A percentile compares a stretch with the other conserved stretches of the same genome.
phyloP scores from a whole-genome alignment of 306 rosid species.

The Canavalia gladiata region DNA sequence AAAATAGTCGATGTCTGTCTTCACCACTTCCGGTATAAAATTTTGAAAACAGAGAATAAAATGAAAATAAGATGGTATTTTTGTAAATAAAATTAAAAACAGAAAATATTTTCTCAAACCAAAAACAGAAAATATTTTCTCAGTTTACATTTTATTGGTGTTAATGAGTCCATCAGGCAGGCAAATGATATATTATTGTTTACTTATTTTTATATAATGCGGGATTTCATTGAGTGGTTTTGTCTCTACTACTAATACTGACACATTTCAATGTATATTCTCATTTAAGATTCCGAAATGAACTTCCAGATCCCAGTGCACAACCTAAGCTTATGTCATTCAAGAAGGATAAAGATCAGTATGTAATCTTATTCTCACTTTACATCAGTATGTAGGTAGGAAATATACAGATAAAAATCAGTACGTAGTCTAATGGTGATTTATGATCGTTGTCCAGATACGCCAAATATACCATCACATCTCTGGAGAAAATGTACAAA shows the following conservation, averaged over 20 bases:
- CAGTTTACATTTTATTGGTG: conserved; percentile 5
- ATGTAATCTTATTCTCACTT: conserved; percentile 55
- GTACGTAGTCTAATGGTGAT: conserved; percentile 61
- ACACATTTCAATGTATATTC: conserved; percentile 46
- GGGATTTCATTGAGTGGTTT: conserved; percentile 11
- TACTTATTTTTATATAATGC: background rate
- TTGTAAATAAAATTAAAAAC: too few species aligned
- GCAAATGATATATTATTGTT: conserved; percentile 22
- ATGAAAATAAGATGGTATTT: too few species aligned
- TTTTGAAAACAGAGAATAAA: too few species aligned
- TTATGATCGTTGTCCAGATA: conserved; percentile 69
- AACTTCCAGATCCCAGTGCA: conserved; percentile 98
- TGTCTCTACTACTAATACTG: conserved; percentile 45
- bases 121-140: background rate
- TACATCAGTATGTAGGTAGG: background rate
- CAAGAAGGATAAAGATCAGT: conserved; percentile 93
- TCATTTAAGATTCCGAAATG: conserved; percentile 84
- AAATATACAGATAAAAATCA: conserved; percentile 64
- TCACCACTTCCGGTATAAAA: too few species aligned
- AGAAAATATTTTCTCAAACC: too few species aligned
- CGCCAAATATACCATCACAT: conserved; percentile 86
- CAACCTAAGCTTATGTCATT: conserved; percentile 96
- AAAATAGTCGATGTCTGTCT: too few species aligned
- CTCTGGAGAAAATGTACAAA: conserved; percentile 93
- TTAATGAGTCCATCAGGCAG: conserved; percentile 15